A percentile compares a stretch with the other conserved stretches of the same genome.
Evolutionary conservation across 176 grass and related monocot genomes (phyloP).

Genomic region (Urochloa ruziziensis): DNA sequence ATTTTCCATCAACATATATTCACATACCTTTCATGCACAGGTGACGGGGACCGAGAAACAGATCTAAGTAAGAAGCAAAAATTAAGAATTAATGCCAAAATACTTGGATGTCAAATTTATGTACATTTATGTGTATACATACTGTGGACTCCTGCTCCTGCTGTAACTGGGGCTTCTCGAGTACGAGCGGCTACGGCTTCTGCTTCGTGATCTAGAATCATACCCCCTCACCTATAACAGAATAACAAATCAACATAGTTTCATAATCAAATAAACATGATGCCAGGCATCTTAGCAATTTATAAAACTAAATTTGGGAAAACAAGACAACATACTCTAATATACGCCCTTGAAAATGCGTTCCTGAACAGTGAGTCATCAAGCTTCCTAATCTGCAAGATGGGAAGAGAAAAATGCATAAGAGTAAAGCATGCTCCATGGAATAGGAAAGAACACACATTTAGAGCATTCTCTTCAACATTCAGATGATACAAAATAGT

Average conservation of each 20-base stretch:
- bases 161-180: slow-evolving; percentile 67
- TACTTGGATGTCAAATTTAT: neutral
- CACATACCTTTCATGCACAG: slow-evolving; percentile 43
- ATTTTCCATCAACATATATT: neutral
- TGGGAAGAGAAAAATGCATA: neutral
- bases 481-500: neutral
- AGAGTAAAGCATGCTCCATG: neutral
- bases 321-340: slow-evolving; percentile 52
- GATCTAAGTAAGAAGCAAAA: slow-evolving; percentile 16
- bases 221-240: slow-evolving; percentile 70
- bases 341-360: slow-evolving; percentile 90
- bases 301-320: neutral
- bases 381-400: slow-evolving; percentile 73
- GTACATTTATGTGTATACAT: slow-evolving; percentile 16
- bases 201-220: slow-evolving; percentile 66
- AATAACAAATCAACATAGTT: neutral
- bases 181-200: slow-evolving; percentile 60
- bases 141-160: slow-evolving; percentile 45
- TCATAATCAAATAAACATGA: neutral
- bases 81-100: neutral
- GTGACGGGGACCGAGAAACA: slow-evolving; percentile 31
- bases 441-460: slow-evolving; percentile 9
- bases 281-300: slow-evolving; percentile 5
- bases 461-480: neutral
- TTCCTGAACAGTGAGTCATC: slow-evolving; percentile 85